Evolutionary conservation across 2,329 filamentous ascomycete genomes (phyloP).

Genomic region (Camillea tinctor): DNA sequence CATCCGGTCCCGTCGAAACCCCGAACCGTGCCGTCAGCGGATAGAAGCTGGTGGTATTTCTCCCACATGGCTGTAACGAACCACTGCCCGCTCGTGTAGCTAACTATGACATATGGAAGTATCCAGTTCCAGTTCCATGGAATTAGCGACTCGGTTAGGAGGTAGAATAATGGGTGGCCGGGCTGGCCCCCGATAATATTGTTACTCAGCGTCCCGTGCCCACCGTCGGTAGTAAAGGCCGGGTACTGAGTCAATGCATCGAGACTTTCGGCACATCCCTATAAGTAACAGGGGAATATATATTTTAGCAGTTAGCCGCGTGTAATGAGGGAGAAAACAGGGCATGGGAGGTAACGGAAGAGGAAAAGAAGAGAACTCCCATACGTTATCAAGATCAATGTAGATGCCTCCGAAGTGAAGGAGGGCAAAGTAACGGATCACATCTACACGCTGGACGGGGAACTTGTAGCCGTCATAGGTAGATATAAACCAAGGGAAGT

Average conservation of each 20-base stretch:
- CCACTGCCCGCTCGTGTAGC: slow-evolving; percentile 68
- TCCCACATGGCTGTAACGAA: slow-evolving; percentile 72
- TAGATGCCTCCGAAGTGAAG: slow-evolving; percentile 78
- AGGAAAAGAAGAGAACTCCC: too few relatives aligned
- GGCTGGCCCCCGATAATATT: slow-evolving; percentile 69
- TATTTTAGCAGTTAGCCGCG: background rate
- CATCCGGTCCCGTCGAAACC: slow-evolving; percentile 15
- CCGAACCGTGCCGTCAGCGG: slow-evolving; percentile 19
- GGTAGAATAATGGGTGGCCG: slow-evolving; percentile 68
- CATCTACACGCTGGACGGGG: slow-evolving; percentile 74
- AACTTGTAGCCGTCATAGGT: slow-evolving; percentile 74
- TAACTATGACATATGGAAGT: slow-evolving; percentile 72
- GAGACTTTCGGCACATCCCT: slow-evolving; percentile 67
- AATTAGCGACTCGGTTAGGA: slow-evolving; percentile 62
- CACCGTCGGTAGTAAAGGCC: slow-evolving; percentile 59
- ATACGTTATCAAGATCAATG: slow-evolving; percentile 65
- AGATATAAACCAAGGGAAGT: slow-evolving; percentile 76
- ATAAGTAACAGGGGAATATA: background rate
- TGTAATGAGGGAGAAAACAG: background rate
- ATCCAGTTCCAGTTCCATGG: slow-evolving; percentile 66
- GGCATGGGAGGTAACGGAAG: background rate
- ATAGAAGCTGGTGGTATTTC: slow-evolving; percentile 47
- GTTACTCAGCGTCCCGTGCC: slow-evolving; percentile 44
- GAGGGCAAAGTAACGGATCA: slow-evolving; percentile 77
- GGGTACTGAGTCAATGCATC: slow-evolving; percentile 66